Base-by-base conservation (phyloP, 164 flowering plant genomes). In the Vitis rupestris region DNA sequence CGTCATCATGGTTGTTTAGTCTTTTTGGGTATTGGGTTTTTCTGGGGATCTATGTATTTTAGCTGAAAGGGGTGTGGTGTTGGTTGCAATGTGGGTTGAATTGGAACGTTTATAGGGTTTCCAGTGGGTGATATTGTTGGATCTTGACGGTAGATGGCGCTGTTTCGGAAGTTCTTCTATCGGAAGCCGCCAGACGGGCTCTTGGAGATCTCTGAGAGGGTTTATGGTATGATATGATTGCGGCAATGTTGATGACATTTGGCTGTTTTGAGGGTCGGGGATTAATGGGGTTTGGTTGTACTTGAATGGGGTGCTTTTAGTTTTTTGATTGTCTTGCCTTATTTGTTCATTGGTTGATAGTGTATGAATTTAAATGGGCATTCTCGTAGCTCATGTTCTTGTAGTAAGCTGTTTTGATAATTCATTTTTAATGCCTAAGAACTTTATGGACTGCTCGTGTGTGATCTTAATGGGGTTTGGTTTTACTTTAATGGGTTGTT, bases 151-250 rank as follows among this genome's bases (percentile, higher is more conserved):
- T 10, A 52, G 10, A 87, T 89, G 93, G 89, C 91, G 13, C 70
- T 85, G 77, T 85, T 86, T 64, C 68, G 88, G 59, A 85, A 76
- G 73, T 76, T 87, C 70, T 88, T 87, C 59, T 82, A 76, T 70
- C 48, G 81, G 76, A 88, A 87, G 74, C 93, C 89, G 31, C 90
- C 90, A n/a, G 93, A 88, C 48, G 88, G 89, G 76, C 83, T 88
- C 11, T 70, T 87, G 72, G 93, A 87, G 80, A 83, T 85, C 73
- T 77, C 86, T 19, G 91, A 88, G 54, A 76, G 88, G 72, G 90
- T 89, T 67, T 84, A 72, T 67, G 93, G 91, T 89, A 82, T 11
- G 81, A 48, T 50, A n/a, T 48, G 13, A 8, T 51, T 62, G 27
- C 14, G 49, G 71, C 49, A 2, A 14, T 12, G 65, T 29, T 52